phyloP scores from a whole-genome alignment of 306 rosid species.

The Vicia faba region DNA sequence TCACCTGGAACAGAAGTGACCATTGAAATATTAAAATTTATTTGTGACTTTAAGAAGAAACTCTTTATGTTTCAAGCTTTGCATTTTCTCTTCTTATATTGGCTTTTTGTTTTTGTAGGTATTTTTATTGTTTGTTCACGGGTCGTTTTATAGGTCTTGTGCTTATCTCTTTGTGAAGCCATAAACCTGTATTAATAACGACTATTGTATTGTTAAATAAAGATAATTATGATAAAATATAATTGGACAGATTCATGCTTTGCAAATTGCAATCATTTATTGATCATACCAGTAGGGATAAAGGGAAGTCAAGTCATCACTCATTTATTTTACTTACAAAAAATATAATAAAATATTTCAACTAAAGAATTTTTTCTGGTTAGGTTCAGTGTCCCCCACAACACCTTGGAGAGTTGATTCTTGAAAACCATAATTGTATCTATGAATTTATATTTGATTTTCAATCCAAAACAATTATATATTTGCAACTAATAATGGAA shows the following conservation, averaged over 20 bases:
- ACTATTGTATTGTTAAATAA: neutral
- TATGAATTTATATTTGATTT: too few species aligned
- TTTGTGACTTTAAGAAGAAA: neutral
- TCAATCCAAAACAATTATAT: too few species aligned
- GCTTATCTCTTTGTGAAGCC: conserved; percentile 9
- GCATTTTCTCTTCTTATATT: neutral
- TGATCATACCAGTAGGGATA: too few species aligned
- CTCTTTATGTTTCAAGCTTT: neutral
- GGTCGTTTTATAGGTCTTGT: neutral
- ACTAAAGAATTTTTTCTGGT: too few species aligned
- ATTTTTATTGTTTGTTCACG: neutral
- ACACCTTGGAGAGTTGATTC: too few species aligned
- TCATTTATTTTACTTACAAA: too few species aligned
- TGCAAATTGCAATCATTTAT: neutral
- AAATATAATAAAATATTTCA: too few species aligned
- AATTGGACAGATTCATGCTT: neutral
- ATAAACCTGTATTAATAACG: neutral
- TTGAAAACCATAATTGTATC: too few species aligned
- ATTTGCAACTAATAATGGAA: too few species aligned
- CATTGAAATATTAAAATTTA: neutral
- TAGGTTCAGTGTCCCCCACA: too few species aligned
- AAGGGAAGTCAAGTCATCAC: too few species aligned
- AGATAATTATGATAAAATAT: neutral
- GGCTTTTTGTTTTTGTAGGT: neutral
- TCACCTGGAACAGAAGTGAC: conserved; percentile 23